Conservation (phyloP, 768 basidiomycete species). For the Scleroderma citrinum region DNA sequence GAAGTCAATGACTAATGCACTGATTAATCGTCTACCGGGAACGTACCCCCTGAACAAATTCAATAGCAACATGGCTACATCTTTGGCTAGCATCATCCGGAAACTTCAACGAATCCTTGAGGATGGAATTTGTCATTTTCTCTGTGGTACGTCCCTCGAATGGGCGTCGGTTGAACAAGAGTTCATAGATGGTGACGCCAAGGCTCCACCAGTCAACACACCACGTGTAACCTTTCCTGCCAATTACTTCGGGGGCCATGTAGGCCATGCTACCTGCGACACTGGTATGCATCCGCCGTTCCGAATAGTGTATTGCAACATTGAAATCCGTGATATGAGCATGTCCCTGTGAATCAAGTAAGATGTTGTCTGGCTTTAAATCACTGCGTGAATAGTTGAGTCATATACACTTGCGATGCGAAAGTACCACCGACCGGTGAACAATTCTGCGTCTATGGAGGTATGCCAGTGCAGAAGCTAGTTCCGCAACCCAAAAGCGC, state of each 20-base stretch:
- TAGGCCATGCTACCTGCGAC: slow-evolving; percentile 99
- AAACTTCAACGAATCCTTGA: slow-evolving; percentile 72
- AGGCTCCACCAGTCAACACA: slow-evolving; percentile 96
- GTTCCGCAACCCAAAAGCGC: slow-evolving; percentile 85
- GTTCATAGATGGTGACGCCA: slow-evolving; percentile 84
- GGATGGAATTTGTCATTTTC: slow-evolving; percentile 81
- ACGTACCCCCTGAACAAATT: slow-evolving; percentile 63
- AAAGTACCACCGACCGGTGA: slow-evolving; percentile 63
- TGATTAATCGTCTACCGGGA: not conserved
- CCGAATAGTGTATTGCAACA: slow-evolving; percentile 96
- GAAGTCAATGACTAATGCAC: slow-evolving; percentile 9
- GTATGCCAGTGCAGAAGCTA: slow-evolving; percentile 79
- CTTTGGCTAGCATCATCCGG: slow-evolving; percentile 60
- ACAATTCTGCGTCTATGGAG: slow-evolving; percentile 90
- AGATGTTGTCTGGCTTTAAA: slow-evolving; percentile 95
- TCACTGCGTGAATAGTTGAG: slow-evolving; percentile 48
- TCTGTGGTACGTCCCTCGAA: slow-evolving; percentile 89
- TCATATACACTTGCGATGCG: not conserved
- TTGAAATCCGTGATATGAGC: slow-evolving; percentile 99
- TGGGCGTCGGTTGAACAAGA: slow-evolving; percentile 77
- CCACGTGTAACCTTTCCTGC: slow-evolving; percentile 88
- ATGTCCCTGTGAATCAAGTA: slow-evolving; percentile 89
- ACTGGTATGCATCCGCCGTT: slow-evolving; percentile 79
- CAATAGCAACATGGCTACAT: slow-evolving; percentile 61
- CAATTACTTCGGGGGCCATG: slow-evolving; percentile 98